phyloP scores from a whole-genome alignment of 805 yeast species.

The Barnettozyma vustinii region DNA sequence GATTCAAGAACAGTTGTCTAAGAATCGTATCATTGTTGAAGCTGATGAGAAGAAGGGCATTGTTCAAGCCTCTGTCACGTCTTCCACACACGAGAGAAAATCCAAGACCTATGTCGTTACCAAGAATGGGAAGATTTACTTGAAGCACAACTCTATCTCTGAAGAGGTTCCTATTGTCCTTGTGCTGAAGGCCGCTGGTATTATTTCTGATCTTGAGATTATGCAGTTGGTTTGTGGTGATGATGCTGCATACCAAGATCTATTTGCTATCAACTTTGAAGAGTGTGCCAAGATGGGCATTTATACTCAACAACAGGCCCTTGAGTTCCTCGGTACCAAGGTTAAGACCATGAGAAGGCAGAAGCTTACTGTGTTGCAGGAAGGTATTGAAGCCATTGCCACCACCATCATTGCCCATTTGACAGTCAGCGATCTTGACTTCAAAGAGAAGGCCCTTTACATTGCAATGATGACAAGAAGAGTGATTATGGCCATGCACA shows the following conservation, averaged over 20 bases:
- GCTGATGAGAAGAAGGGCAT: slow-evolving; percentile 92
- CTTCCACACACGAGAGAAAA: slow-evolving; percentile 96
- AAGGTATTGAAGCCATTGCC: slow-evolving; percentile 94
- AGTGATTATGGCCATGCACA: slow-evolving; percentile 91
- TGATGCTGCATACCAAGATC: slow-evolving; percentile 82
- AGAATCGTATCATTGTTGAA: slow-evolving; percentile 96
- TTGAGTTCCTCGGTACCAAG: slow-evolving; percentile 83
- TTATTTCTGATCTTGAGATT: slow-evolving; percentile 86
- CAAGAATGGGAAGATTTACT: slow-evolving; percentile 79
- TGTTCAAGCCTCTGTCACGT: slow-evolving; percentile 96
- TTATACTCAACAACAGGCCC: slow-evolving; percentile 89
- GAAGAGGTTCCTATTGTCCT: slow-evolving; percentile 95
- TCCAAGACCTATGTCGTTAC: slow-evolving; percentile 95
- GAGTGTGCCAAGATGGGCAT: slow-evolving; percentile 84
- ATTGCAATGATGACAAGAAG: slow-evolving; percentile 96
- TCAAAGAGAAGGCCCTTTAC: slow-evolving; percentile 90
- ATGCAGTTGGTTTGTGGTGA: slow-evolving; percentile 92
- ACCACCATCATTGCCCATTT: slow-evolving; percentile 95
- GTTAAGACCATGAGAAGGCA: slow-evolving; percentile 94
- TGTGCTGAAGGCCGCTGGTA: slow-evolving; percentile 91
- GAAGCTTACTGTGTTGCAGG: slow-evolving; percentile 75
- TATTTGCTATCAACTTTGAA: slow-evolving; percentile 89
- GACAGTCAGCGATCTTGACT: slow-evolving; percentile 76
- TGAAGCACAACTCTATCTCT: slow-evolving; percentile 91
- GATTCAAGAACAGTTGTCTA: slow-evolving; percentile 94